Evolutionary conservation across 768 basidiomycete genomes (phyloP).

Genomic region (Amanita exitialis): DNA sequence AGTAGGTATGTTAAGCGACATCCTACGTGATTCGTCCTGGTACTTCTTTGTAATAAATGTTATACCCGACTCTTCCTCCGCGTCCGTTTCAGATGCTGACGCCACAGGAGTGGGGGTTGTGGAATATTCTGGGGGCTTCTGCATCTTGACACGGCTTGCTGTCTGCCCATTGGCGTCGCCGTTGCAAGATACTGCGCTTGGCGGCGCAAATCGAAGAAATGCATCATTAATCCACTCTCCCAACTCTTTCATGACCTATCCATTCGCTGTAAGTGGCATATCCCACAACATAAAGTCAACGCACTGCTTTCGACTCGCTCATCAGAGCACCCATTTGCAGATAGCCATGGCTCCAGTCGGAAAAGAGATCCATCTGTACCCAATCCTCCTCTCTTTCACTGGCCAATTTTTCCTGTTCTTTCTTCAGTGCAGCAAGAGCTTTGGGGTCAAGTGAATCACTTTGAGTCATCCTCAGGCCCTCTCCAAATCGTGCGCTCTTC

Average conservation of each 20-base stretch:
- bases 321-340: constrained; percentile 90
- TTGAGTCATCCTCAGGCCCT: constrained; percentile 51
- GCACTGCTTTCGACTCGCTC: constrained; percentile 61
- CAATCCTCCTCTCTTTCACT: constrained; percentile 84
- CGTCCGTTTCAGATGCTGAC: neutral
- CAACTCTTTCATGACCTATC: constrained; percentile 38
- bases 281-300: constrained; percentile 11
- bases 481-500: constrained; percentile 55
- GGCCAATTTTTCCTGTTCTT: constrained; percentile 50
- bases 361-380: constrained; percentile 89
- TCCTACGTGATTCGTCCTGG: neutral
- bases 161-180: neutral
- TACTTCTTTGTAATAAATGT: constrained; percentile 7
- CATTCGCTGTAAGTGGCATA: constrained; percentile 2
- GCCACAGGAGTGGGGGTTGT: neutral
- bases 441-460: constrained; percentile 22
- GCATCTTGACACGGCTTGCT: neutral
- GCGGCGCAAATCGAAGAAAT: constrained; percentile 28
- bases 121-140: neutral
- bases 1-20: neutral
- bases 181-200: neutral
- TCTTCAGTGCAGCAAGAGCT: constrained; percentile 32
- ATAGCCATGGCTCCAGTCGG: constrained; percentile 96
- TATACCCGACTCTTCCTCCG: constrained; percentile 4
- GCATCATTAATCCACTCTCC: constrained; percentile 87